Evolutionary conservation across 139 green algal genomes (phyloP), one percentile per base, ranked within the genome.

Genomic region (Dunaliella primolecta): DNA sequence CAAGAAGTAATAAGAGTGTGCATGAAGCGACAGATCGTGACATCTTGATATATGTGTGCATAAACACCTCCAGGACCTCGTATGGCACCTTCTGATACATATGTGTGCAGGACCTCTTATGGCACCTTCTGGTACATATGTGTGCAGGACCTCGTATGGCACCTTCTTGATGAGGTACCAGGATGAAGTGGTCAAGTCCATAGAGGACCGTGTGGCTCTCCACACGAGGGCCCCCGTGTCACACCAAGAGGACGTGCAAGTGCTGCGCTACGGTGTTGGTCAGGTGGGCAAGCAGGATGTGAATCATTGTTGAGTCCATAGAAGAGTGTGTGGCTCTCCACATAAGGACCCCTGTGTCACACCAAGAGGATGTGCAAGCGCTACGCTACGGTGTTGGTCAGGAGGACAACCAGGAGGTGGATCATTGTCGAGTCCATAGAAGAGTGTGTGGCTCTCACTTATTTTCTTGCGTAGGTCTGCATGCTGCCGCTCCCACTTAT

Each of bases 331-430:
- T 97, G 36, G 92, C 93, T 0, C 55, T 89, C 37, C 97, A 92
- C 94, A 94, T 93, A n/a, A 87, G 93, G 33, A 85, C 97, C 30
- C 93, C 94, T 55, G 30, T 92, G 1, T 83, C 80, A 0, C 86
- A 98, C 85, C 92, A 96, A 72, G 95, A 98, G 83, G 95, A 98
- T 88, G 93, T 96, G 86, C 94, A 98, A 90, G 91, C 90, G 31
- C 84, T 95, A 64, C 87, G 94, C 36, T 98, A 98, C 83, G 90
- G 84, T 25, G 46, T 88, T 3, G 93, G 94, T 75, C 57, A 87
- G 82, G 84, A n/a, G n/a, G n/a, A n/a, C n/a, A n/a, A n/a, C n/a
- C n/a, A n/a, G n/a, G n/a, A n/a, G n/a, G n/a, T n/a, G n/a, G n/a
- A n/a, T n/a, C n/a, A n/a, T n/a, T n/a, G n/a, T n/a, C n/a, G 81